These are phyloP conservation scores for Carex pumila DNA, from an alignment of 176 grass and related monocot species.

Conservation along the genomic window DNA sequence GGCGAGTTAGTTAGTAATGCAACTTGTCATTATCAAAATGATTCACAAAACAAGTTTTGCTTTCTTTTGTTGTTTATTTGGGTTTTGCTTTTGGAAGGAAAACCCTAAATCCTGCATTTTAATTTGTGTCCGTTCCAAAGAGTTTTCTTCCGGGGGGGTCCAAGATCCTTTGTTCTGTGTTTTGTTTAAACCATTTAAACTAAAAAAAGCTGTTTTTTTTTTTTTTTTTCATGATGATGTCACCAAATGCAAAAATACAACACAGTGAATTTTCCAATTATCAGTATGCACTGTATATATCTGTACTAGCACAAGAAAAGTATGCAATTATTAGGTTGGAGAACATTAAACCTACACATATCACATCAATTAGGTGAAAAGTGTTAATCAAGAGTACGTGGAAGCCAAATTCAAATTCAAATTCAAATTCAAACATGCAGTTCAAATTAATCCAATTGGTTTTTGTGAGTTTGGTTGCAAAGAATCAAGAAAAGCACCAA, in stretches of 20 bases:
- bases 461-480: background rate
- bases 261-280: background rate
- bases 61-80: background rate
- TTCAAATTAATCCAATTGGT: background rate
- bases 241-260: background rate
- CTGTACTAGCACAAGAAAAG: background rate
- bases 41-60: background rate
- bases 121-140: background rate
- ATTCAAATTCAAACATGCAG: constrained; percentile 2
- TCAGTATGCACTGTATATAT: background rate
- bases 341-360: background rate
- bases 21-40: constrained; percentile 3
- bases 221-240: background rate
- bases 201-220: background rate
- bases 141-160: background rate
- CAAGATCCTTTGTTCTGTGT: background rate
- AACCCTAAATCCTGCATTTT: background rate
- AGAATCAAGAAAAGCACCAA: background rate
- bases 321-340: constrained; percentile 5
- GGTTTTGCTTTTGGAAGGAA: background rate
- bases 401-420: background rate
- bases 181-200: background rate
- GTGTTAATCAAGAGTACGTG: background rate
- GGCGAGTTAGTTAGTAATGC: background rate
- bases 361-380: constrained; percentile 21